These are phyloP conservation scores for Saccharomyces kudriavzevii DNA, from an alignment of 805 yeast genomes.

Conservation along the genomic window DNA sequence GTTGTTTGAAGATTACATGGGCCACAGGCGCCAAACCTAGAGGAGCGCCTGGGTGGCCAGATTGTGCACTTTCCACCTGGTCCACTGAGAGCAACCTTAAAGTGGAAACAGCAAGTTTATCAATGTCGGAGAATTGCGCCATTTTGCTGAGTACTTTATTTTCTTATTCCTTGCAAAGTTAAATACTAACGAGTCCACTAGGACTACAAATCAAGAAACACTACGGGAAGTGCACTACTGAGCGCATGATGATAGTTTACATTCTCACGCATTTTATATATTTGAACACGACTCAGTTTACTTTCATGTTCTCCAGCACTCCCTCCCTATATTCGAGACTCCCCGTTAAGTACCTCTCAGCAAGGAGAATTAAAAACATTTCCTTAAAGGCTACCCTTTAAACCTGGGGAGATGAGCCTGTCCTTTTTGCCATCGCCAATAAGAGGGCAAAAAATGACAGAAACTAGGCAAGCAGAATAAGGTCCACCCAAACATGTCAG, in stretches of 20 bases:
- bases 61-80: constrained; percentile 77
- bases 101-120: constrained; percentile 71
- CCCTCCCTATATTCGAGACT: not conserved
- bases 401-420: not conserved
- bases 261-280: not conserved
- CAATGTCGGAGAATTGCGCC: constrained; percentile 46
- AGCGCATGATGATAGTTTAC: not conserved
- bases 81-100: constrained; percentile 86
- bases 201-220: not conserved
- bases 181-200: not conserved
- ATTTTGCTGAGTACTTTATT: too few species aligned
- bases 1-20: constrained; percentile 67
- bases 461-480: not conserved
- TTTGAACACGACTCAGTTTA: not conserved
- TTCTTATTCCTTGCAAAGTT: not conserved
- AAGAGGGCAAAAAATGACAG: not conserved
- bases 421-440: not conserved
- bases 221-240: not conserved
- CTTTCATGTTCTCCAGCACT: not conserved
- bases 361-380: not conserved
- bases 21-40: constrained; percentile 96
- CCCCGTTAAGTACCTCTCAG: not conserved
- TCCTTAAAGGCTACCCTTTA: not conserved
- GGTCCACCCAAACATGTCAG: not conserved
- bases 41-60: constrained; percentile 99